Base-by-base conservation (phyloP, 306 rosid species). In the Rosa rugosa region DNA sequence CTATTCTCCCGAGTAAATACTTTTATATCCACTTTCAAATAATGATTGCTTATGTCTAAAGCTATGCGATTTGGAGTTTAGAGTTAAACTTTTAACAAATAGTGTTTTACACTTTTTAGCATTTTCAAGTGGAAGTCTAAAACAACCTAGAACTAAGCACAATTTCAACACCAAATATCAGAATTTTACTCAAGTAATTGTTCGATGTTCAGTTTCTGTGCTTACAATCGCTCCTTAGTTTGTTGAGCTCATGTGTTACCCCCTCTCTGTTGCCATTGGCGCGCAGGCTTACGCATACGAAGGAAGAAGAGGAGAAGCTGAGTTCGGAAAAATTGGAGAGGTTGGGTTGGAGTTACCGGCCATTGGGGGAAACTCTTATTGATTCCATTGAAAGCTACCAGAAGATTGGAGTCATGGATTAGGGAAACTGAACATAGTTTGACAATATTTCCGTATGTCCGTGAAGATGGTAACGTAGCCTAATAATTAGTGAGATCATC, bases 301-400 rank as follows among this genome's bases (percentile, higher is more conserved):
- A 71, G 44, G 45, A 71, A 31, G 75, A 46, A 47, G 42, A 31
- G 47, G 38, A 0, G 10, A 67, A n/a, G 59, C n/a, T 85, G 12
- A 81, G 86, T 80, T 36, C 83, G n/a, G 85, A 83, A 72, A 90
- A 88, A 79, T 68, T 88, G 84, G 83, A 81, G 63, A 77, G 47
- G 54, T 83, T 88, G 66, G 91, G 86, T 72, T 90, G 89, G 90
- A 83, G 75, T 83, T 75, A 31, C 81, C 87, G 86, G 77, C 54
- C 88, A 72, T 22, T 83, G 51, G 88, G 80, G 76, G 91, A 90
- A 65, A 86, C 85, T 68, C 80, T 86, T 9, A 18, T 72, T 69
- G 94, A 88, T 77, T 77, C 90, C 47, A 80, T 51, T 17, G n/a
- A 51, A 51, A 51, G 57, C 57, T 51, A 51, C 57, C 2, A 51